Percentiles rank a stretch among this genome's conserved stretches.
Conservation (phyloP, 768 basidiomycete species). For the Kwoniella botswanensis region DNA sequence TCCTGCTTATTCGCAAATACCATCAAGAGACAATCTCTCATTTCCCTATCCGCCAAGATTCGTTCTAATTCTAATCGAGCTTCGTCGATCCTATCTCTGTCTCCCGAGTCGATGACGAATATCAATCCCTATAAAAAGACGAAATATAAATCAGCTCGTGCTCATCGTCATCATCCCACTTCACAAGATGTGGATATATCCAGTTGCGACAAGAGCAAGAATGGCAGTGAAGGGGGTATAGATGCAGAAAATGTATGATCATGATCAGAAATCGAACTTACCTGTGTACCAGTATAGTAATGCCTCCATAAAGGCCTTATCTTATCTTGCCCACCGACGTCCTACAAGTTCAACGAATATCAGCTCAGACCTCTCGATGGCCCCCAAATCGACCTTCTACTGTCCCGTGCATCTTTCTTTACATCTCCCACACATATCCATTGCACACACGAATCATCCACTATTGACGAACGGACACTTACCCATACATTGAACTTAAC, state of each 20-base stretch:
- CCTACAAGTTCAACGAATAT: slow-evolving; percentile 66
- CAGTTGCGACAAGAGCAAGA: no score
- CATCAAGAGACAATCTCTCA: slow-evolving; percentile 94
- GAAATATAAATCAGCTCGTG: slow-evolving; percentile 3
- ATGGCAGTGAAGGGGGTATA: no score
- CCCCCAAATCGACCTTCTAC: no score
- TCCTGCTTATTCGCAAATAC: slow-evolving; percentile 99
- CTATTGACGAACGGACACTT: slow-evolving; percentile 1
- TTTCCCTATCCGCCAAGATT: slow-evolving; percentile 94
- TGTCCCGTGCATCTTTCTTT: neutral
- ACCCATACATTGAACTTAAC: slow-evolving; percentile 64
- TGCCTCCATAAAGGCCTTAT: slow-evolving; percentile 98
- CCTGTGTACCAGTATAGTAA: slow-evolving; percentile 97
- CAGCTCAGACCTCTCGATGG: neutral
- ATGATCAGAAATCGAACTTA: slow-evolving; percentile 19
- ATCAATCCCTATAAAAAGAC: slow-evolving; percentile 70
- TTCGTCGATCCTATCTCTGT: slow-evolving; percentile 93
- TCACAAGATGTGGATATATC: no score
- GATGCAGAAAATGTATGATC: no score
- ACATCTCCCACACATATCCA: neutral
- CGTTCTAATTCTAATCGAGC: slow-evolving; percentile 94
- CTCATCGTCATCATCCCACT: neutral
- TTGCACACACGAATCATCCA: no score
- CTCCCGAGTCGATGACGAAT: slow-evolving; percentile 96
- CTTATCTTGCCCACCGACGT: slow-evolving; percentile 99